These are phyloP conservation scores for Malassezia arunalokei DNA, from an alignment of 1,284 basidiomycete species.

Conservation along the genomic window DNA sequence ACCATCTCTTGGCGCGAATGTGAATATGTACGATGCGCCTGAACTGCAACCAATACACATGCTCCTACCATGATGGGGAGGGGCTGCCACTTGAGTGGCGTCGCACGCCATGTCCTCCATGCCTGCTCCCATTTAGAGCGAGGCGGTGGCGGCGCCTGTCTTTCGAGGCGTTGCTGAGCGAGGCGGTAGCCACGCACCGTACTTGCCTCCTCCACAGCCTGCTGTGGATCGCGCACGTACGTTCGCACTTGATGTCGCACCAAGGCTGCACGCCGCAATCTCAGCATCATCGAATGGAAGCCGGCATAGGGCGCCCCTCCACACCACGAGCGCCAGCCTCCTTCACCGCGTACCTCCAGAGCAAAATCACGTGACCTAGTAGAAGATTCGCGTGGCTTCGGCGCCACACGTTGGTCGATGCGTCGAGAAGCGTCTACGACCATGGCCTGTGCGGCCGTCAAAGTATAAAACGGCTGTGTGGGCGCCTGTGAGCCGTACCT, in stretches of 20 bases:
- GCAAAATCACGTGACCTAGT: not conserved
- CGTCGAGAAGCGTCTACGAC: not conserved
- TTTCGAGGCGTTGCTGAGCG: constrained; percentile 11
- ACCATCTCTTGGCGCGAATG: constrained; percentile 32
- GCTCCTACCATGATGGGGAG: constrained; percentile 67
- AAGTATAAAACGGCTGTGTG: not conserved
- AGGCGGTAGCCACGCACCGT: constrained; percentile 36
- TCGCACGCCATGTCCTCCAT: constrained; percentile 65
- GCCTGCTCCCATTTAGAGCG: constrained; percentile 46
- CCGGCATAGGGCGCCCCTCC: too few relatives aligned
- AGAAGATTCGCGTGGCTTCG: constrained; percentile 5
- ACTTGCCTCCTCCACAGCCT: constrained; percentile 32
- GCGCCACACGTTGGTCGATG: not conserved
- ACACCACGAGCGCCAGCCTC: too few relatives aligned
- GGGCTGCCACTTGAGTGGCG: constrained; percentile 89
- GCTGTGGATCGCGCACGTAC: constrained; percentile 28
- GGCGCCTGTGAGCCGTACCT: not conserved
- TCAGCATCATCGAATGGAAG: too few relatives aligned
- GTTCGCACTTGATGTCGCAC: not conserved
- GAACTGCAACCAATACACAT: constrained; percentile 46
- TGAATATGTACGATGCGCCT: constrained; percentile 59
- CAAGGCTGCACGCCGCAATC: too few relatives aligned
- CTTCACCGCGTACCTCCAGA: too few relatives aligned
- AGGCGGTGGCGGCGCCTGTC: not conserved
- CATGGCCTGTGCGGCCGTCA: not conserved